Evolutionary conservation across 2,329 filamentous ascomycete genomes (phyloP).

Genomic region (Fonsecaea multimorphosa): DNA sequence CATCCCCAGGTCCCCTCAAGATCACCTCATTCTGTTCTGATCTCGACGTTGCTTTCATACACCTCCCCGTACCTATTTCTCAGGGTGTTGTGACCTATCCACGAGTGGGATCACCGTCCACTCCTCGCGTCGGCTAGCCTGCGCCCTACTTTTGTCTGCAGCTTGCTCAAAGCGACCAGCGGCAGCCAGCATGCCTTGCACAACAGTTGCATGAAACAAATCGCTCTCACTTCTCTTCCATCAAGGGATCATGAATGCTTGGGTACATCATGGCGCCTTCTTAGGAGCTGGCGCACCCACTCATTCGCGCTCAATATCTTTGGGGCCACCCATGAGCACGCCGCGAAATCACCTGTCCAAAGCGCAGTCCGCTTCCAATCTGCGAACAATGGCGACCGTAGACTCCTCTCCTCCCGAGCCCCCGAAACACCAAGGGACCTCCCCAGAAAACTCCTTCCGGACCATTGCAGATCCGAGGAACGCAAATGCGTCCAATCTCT

Average conservation of each 20-base stretch:
- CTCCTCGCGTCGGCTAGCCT: conserved; percentile 5
- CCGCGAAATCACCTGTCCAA: conserved; percentile 45
- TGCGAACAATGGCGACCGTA: conserved; percentile 46
- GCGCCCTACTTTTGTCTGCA: conserved; percentile 12
- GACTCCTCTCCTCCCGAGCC: conserved; percentile 40
- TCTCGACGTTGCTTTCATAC: not conserved
- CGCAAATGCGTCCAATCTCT: conserved; percentile 46
- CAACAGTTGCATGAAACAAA: conserved; percentile 28
- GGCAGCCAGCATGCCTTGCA: conserved; percentile 30
- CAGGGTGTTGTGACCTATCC: conserved; percentile 1
- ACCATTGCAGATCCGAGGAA: conserved; percentile 55
- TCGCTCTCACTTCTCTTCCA: conserved; percentile 4
- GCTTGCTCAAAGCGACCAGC: conserved; percentile 8
- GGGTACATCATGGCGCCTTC: conserved; percentile 34
- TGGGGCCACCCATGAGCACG: conserved; percentile 28
- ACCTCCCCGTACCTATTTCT: not conserved
- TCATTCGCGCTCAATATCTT: conserved; percentile 35
- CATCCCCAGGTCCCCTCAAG: conserved; percentile 10
- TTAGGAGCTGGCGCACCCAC: conserved; percentile 30
- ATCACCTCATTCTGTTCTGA: not conserved
- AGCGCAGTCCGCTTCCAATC: conserved; percentile 53
- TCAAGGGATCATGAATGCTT: conserved; percentile 27
- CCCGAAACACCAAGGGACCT: conserved; percentile 44
- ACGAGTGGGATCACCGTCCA: not conserved
- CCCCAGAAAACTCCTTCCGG: conserved; percentile 48